Conservation (phyloP, 768 basidiomycete genomes). For the Rhizopogon vulgaris region DNA sequence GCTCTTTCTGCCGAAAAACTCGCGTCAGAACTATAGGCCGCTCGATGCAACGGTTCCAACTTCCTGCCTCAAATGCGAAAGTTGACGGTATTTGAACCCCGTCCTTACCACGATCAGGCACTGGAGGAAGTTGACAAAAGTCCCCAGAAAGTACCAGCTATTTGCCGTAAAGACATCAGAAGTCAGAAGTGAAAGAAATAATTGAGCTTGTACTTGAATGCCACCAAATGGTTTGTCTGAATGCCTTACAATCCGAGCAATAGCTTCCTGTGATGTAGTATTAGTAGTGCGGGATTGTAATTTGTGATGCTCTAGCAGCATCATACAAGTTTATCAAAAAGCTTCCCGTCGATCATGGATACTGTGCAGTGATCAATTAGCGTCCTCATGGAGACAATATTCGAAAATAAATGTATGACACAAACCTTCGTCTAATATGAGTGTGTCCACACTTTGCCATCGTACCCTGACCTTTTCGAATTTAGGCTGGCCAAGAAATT, state of each 20-base stretch:
- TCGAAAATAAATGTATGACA: neutral
- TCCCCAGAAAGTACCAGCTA: slow-evolving; percentile 83
- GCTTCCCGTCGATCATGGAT: slow-evolving; percentile 79
- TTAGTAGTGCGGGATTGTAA: slow-evolving; percentile 23
- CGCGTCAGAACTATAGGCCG: slow-evolving; percentile 50
- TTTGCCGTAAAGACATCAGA: neutral
- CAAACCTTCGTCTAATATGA: slow-evolving; percentile 85
- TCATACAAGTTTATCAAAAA: slow-evolving; percentile 77
- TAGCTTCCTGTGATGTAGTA: slow-evolving; percentile 42
- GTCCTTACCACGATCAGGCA: slow-evolving; percentile 45
- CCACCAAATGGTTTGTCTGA: slow-evolving; percentile 69
- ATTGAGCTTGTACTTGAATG: slow-evolving; percentile 73
- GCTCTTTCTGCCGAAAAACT: slow-evolving; percentile 87
- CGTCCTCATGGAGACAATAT: slow-evolving; percentile 17
- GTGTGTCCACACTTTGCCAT: slow-evolving; percentile 56
- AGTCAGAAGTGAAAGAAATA: neutral
- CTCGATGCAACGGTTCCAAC: slow-evolving; percentile 66
- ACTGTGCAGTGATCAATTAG: slow-evolving; percentile 37
- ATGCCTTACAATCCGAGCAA: slow-evolving; percentile 54
- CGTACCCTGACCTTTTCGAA: slow-evolving; percentile 39
- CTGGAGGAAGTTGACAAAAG: slow-evolving; percentile 88
- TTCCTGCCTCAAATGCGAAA: slow-evolving; percentile 77
- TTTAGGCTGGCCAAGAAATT: slow-evolving; percentile 39
- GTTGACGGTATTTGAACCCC: slow-evolving; percentile 40
- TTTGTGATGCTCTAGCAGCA: neutral